Percentiles rank a stretch among this genome's conserved stretches.
Conservation (phyloP, 1,139 yeast species). For the Meyerozyma elateridarum region DNA sequence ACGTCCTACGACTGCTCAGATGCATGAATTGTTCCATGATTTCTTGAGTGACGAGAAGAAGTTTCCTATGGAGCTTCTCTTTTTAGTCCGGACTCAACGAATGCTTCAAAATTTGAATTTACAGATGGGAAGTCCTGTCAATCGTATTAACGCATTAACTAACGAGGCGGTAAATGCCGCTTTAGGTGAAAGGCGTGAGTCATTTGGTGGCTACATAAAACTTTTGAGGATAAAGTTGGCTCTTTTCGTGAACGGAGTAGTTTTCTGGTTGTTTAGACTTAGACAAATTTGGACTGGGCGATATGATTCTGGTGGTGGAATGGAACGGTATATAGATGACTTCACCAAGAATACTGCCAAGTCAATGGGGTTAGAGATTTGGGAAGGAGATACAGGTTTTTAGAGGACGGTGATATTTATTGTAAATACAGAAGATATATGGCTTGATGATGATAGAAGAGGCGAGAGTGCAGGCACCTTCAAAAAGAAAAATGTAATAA, state of each 20-base stretch:
- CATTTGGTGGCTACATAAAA: conserved; percentile 18
- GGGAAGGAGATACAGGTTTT: too few relatives aligned
- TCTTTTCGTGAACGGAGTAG: conserved; percentile 39
- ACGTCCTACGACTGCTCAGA: background rate
- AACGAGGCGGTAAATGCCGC: conserved; percentile 42
- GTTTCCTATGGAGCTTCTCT: conserved; percentile 63
- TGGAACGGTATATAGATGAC: conserved; percentile 45
- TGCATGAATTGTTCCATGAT: conserved; percentile 20
- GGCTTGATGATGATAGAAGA: too few relatives aligned
- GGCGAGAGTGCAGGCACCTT: too few relatives aligned
- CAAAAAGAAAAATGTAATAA: too few relatives aligned
- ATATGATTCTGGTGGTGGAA: conserved; percentile 33
- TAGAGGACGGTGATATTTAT: background rate
- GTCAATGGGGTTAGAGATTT: conserved; percentile 36
- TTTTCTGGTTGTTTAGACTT: conserved; percentile 37
- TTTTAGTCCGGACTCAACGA: conserved; percentile 66
- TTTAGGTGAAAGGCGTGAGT: conserved; percentile 13
- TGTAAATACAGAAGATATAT: background rate
- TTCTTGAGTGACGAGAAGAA: conserved; percentile 59
- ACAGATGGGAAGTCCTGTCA: conserved; percentile 66
- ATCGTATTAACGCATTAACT: conserved; percentile 61
- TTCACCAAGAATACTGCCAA: conserved; percentile 40
- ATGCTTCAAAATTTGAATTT: conserved; percentile 69
- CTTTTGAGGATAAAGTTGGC: conserved; percentile 31
- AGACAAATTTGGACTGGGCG: conserved; percentile 35